Percentiles rank a stretch among this genome's conserved stretches.
phyloP scores from a whole-genome alignment of 2,329 filamentous ascomycete genomes.

The Penicillium sp. region DNA sequence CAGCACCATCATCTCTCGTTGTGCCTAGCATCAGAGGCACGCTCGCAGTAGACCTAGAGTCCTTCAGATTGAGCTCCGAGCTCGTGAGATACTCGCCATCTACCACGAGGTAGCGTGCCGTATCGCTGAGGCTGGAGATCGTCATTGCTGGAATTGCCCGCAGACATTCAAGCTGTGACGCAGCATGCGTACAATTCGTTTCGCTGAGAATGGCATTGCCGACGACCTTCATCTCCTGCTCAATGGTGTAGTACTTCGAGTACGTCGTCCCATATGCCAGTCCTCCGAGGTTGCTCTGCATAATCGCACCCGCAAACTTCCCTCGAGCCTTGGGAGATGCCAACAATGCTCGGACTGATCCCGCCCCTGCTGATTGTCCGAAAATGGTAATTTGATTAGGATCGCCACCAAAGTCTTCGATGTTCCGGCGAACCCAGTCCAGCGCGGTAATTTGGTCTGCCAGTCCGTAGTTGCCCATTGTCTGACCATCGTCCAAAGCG shows the following conservation, averaged over 20 bases:
- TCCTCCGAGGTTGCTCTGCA: slow-evolving; percentile 52
- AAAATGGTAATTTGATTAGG: slow-evolving; percentile 49
- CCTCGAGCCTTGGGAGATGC: slow-evolving; percentile 21
- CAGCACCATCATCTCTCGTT: slow-evolving; percentile 39
- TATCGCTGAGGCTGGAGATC: slow-evolving; percentile 9
- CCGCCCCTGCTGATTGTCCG: slow-evolving; percentile 56
- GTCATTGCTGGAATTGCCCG: slow-evolving; percentile 30
- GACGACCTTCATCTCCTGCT: slow-evolving; percentile 51
- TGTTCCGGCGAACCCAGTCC: slow-evolving; percentile 50
- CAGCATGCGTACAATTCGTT: slow-evolving; percentile 54
- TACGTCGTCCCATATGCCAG: slow-evolving; percentile 62
- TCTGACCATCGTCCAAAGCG: slow-evolving; percentile 56
- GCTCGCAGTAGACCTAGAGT: slow-evolving; percentile 14
- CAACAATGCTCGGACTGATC: slow-evolving; percentile 57
- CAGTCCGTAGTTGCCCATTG: slow-evolving; percentile 58
- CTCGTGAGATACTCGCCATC: slow-evolving; percentile 21
- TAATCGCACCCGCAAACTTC: slow-evolving; percentile 23
- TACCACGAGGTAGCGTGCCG: slow-evolving; percentile 24
- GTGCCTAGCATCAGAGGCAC: slow-evolving; percentile 26
- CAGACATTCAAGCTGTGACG: slow-evolving; percentile 50
- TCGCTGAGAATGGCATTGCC: slow-evolving; percentile 55
- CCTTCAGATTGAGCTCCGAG: slow-evolving; percentile 18
- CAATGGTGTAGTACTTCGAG: slow-evolving; percentile 60
- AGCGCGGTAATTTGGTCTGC: slow-evolving; percentile 55
- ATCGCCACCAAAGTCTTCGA: slow-evolving; percentile 51